Base-by-base conservation (phyloP, 192 early-diverging fungal species). In the Linnemannia zychae region DNA sequence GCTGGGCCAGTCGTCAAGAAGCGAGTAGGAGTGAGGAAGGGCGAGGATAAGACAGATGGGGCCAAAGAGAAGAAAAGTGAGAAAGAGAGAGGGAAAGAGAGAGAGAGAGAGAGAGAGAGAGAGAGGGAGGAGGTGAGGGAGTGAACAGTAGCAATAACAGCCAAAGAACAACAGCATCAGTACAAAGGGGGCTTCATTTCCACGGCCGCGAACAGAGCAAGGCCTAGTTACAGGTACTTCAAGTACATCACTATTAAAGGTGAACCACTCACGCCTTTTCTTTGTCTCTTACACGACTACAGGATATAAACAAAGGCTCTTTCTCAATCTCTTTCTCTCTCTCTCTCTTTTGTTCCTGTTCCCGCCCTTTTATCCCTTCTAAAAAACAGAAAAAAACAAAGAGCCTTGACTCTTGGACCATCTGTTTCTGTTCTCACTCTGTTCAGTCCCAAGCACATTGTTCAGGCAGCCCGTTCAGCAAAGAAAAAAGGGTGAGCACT, bases 291-390 rank as follows among this genome's bases (percentile, higher is more conserved):
- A 31, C 57, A 63, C 57, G 24, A 63, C n/a, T 28, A 63, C 53
- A 57, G 11, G 7, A 57, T n/a, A 24, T 31, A 63, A 63, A 63
- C 57, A 63, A 72, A 75, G 74, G 47, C 57, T 49, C 53, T 22
- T 9, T n/a, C 38, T 36, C 31, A 20, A 20, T 74, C 33, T 20
- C 71, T 72, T 47, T 50, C 22, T 74, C 22, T 31, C 72, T 40
- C 15, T 74, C 47, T 74, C 5, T 72, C 49, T 72, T 33, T 20
- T 69, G 67, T 69, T 69, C 36, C 40, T 65, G 40, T 48, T 75
- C 52, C 57, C 44, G 74, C 38, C 36, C 20, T 53, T 73, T 31
- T 7, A 4, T 28, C 48, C 31, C n/a, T n/a, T 7, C 22, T 50
- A 68, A 68, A 49, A 33, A 71, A 49, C 44, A 71, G 22, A 24